phyloP scores from a whole-genome alignment of 192 early-diverging fungal genomes.

The Podila verticillata region DNA sequence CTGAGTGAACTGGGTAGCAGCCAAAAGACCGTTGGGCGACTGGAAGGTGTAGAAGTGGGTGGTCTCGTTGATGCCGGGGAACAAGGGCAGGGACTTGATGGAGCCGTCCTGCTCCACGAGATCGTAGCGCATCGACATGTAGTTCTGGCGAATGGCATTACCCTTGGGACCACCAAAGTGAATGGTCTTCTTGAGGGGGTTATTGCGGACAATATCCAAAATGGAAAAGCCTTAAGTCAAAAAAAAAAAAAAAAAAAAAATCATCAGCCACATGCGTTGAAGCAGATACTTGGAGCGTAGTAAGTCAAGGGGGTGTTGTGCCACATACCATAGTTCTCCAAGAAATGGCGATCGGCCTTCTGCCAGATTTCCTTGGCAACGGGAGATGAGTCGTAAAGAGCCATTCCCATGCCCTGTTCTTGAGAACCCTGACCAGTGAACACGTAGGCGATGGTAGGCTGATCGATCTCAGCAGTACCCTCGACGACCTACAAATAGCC shows the following conservation, averaged over 20 bases:
- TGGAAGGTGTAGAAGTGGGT: constrained; percentile 85
- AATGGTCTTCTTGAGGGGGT: constrained; percentile 84
- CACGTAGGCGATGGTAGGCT: constrained; percentile 89
- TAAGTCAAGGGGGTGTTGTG: not conserved
- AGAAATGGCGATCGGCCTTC: constrained; percentile 87
- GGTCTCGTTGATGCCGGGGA: constrained; percentile 83
- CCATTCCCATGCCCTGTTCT: constrained; percentile 96
- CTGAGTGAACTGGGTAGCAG: constrained; percentile 97
- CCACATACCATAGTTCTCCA: constrained; percentile 73
- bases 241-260: constrained; percentile 7
- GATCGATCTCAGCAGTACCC: constrained; percentile 94
- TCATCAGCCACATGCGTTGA: not conserved
- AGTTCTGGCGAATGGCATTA: constrained; percentile 81
- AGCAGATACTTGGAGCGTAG: too few relatives aligned
- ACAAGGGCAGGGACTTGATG: constrained; percentile 82
- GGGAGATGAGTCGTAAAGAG: constrained; percentile 83
- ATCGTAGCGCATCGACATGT: constrained; percentile 94
- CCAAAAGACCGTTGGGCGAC: constrained; percentile 85
- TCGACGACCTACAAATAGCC: constrained; percentile 69
- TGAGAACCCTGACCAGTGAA: constrained; percentile 98
- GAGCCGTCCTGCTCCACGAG: constrained; percentile 77
- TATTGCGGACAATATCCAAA: constrained; percentile 87
- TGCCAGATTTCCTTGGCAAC: constrained; percentile 92
- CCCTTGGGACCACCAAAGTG: constrained; percentile 92
- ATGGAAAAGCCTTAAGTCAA: constrained; percentile 73